Base-by-base conservation (phyloP, 352 stramenopile genomes). In the Pythium oligandrum region DNA sequence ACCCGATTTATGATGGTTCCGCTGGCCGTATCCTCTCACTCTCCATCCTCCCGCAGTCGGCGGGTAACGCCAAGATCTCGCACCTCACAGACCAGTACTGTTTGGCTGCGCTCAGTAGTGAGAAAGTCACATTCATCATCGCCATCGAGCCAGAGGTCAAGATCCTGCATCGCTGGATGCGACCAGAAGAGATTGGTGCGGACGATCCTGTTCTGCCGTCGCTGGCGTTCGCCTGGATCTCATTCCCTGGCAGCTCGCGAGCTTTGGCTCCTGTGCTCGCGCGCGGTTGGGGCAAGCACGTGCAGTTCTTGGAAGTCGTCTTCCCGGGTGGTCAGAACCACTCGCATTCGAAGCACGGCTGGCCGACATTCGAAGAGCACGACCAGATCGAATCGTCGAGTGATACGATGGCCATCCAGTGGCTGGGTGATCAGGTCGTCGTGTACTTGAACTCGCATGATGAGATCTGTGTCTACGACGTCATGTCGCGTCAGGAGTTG, bases 381-480 rank as follows among this genome's bases (percentile, higher is more conserved):
- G 83, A 97, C 66, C 91, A 98, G 63, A 91, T 98, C 51, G 77
- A 95, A 53, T 86, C 81, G 11, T 71, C 72, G 31, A 87, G 81
- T 57, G 91, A 92, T 38, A 83, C 98, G 8, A 90, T 98, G 51
- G 91, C 94, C 39, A 81, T 98, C 50, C 91, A 98, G 66, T 98
- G 95, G 95, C 75, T 98, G 31, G 92, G 89, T n/a, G 93, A 98
- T 48, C 81, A 97, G 60, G 94, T 97, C 32, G 75, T 98, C 35
- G 90, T 97, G 42, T 98, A 98, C 47, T 59, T 98, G 37, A 98
- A 93, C 44, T 73, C 95, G 12, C 88, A 95, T 42, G 96, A 98
- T 64, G 93, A 98, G 64, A 96, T 98, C 53, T 97, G 86, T 37
- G 85, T 98, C 17, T 94, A 98, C 61, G 95, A 98, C 70, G 96